Evolutionary conservation across 2,329 filamentous ascomycete genomes (phyloP), one percentile per base, ranked within the genome.

Genomic region (Colletotrichum orchidophilum): DNA sequence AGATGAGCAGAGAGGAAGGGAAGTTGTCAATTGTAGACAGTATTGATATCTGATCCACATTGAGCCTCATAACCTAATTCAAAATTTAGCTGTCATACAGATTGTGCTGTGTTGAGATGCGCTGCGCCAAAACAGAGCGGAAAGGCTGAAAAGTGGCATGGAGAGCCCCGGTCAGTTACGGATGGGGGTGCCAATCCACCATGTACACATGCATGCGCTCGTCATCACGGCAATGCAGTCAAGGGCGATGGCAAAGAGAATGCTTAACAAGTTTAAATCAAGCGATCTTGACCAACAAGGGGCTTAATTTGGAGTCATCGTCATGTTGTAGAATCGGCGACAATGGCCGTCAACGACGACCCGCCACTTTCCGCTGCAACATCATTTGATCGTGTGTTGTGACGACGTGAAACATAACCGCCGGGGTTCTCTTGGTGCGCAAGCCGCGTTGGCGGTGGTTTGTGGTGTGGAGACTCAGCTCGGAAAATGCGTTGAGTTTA

Each of bases 401-500:
- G 63, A 71, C 50, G 62, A 66, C 39, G 35, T 52, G 54, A 46
- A 21, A 55, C 49, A 61, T 35, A 39, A 49, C 62, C 39, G 39
- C 39, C 62, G 15, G 31, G 9, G 18, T 13, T 26, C 21, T 35
- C 29, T 55, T 50, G 49, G 66, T 54, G 39, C 39, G 18, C 15
- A 42, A 18, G 35, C 12, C 11, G 11, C 52, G 21, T 31, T 27
- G 29, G 50, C 24, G 24, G 8, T 29, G 46, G 5, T 46, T 35
- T 24, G 62, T 66, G 67, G 67, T 24, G 62, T 66, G 67, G 67
- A 24, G 54, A 50, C 33, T 27, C 9, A 24, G 21, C 33, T 27
- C 39, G 18, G 18, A 18, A 70, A 70, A 70, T 61, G 50, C 55
- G 55, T 70, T 70, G 63, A 66, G 67, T 50, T 70, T 49, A 66